Percentiles rank a stretch among this genome's conserved stretches.
These are phyloP conservation scores for Pecoramyces ruminantium DNA, from an alignment of 192 early-diverging fungal species.

Conservation along the genomic window DNA sequence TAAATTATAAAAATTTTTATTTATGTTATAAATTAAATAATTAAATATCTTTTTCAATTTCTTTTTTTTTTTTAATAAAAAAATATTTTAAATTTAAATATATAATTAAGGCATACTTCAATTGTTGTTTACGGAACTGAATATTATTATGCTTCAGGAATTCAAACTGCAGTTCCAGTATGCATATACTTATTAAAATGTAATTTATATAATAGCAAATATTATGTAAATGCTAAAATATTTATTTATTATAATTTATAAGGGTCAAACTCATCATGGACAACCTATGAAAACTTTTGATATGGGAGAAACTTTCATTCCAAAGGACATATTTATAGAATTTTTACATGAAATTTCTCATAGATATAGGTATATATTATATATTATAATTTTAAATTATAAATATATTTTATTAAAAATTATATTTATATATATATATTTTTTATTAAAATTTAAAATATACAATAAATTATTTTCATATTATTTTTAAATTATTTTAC, in stretches of 20 bases:
- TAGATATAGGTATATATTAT: background rate
- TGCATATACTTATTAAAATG: background rate
- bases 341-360: conserved; percentile 41
- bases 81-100: too few species aligned
- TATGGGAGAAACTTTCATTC: conserved; percentile 64
- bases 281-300: conserved; percentile 41
- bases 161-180: conserved; percentile 14
- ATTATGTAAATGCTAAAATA: background rate
- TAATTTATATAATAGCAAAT: background rate
- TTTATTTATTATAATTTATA: conserved; percentile 6
- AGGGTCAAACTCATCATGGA: conserved; percentile 44
- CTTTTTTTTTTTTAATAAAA: too few species aligned
- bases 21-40: too few species aligned
- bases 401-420: too few species aligned
- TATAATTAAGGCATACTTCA: conserved; percentile 50
- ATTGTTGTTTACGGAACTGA: conserved; percentile 62
- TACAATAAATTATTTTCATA: too few species aligned
- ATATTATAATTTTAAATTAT: background rate
- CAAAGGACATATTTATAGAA: conserved; percentile 47
- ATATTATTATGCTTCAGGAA: conserved; percentile 65
- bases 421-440: too few species aligned
- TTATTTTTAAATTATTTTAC: background rate
- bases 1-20: background rate
- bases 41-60: too few species aligned
- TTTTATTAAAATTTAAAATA: too few species aligned